These are phyloP conservation scores for Begonia fuchsioides DNA, from an alignment of 306 rosid genomes.

Conservation along the genomic window DNA sequence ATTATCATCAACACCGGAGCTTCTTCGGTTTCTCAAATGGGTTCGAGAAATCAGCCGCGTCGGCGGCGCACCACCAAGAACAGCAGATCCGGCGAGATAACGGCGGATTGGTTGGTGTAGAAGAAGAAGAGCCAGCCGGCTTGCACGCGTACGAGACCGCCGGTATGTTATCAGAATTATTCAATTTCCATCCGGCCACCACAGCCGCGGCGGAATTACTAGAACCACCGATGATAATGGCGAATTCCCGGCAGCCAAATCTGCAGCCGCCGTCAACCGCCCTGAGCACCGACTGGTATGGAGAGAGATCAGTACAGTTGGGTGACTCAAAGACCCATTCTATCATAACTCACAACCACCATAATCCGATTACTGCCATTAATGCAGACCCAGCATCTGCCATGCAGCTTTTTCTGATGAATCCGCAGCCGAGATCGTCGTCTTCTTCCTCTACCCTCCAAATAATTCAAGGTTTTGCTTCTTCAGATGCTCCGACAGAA, in stretches of 20 bases:
- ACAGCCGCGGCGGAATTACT: constrained; percentile 29
- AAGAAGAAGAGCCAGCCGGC: constrained; percentile 34
- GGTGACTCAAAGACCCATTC: constrained; percentile 26
- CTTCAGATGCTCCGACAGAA: not conserved
- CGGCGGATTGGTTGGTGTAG: constrained; percentile 50
- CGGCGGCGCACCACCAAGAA: constrained; percentile 36
- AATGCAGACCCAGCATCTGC: constrained; percentile 89
- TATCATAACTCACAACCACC: constrained; percentile 16
- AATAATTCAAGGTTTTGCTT: too few species aligned
- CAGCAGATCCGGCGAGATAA: constrained; percentile 96
- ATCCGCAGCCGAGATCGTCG: constrained; percentile 65
- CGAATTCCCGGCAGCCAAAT: constrained; percentile 18
- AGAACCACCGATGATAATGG: constrained; percentile 24
- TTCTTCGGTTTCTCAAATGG: constrained; percentile 12
- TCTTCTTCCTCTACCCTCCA: constrained; percentile 40
- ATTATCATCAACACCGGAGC: constrained; percentile 1
- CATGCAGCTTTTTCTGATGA: constrained; percentile 93
- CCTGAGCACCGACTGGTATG: constrained; percentile 43
- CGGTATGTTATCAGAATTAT: constrained; percentile 92
- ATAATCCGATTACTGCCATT: constrained; percentile 43
- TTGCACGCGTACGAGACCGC: constrained; percentile 54
- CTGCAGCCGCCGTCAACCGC: constrained; percentile 14
- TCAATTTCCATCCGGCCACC: constrained; percentile 36
- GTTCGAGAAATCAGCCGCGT: constrained; percentile 7
- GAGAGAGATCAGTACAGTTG: constrained; percentile 14